Percentiles rank a stretch among this genome's conserved stretches.
Evolutionary conservation across 129 eudicot genomes (phyloP).

Genomic region (Logfia minima): DNA sequence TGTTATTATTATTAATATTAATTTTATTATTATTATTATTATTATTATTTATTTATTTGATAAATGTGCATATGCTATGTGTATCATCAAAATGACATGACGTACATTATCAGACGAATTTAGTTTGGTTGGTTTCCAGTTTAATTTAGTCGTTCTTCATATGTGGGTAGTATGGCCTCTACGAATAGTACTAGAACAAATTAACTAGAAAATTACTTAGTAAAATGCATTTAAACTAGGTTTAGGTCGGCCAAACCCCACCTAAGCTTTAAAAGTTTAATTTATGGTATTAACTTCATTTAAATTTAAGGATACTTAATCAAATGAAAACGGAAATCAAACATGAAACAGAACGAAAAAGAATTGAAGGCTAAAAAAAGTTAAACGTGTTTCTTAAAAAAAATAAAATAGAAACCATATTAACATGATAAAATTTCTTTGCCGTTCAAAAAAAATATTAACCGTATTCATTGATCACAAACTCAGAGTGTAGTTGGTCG

Average conservation of each 20-base stretch:
- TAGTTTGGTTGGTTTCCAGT: not conserved
- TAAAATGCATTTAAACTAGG: conserved; percentile 17
- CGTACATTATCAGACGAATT: not conserved
- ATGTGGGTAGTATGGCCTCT: not conserved
- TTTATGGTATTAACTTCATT: conserved; percentile 1
- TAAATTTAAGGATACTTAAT: conserved; percentile 14
- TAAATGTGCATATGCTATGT: not conserved
- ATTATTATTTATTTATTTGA: not conserved
- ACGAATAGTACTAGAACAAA: not conserved
- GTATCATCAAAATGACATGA: not conserved
- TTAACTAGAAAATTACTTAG: not conserved
- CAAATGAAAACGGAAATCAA: not conserved
- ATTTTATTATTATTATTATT: too few relatives aligned
- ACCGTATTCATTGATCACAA: too few relatives aligned
- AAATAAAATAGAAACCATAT: too few relatives aligned
- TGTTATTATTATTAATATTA: too few relatives aligned
- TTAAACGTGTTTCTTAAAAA: not conserved
- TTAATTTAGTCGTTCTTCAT: not conserved
- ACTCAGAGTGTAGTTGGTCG: not conserved
- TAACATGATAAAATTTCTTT: too few relatives aligned
- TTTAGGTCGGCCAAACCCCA: conserved; percentile 39
- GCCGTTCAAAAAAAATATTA: too few relatives aligned
- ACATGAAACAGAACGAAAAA: not conserved
- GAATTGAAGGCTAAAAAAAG: too few relatives aligned
- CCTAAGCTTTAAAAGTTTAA: conserved; percentile 16